Evolutionary conservation across 805 yeast species (phyloP).

Genomic region (Sporopachydermia quercuum): DNA sequence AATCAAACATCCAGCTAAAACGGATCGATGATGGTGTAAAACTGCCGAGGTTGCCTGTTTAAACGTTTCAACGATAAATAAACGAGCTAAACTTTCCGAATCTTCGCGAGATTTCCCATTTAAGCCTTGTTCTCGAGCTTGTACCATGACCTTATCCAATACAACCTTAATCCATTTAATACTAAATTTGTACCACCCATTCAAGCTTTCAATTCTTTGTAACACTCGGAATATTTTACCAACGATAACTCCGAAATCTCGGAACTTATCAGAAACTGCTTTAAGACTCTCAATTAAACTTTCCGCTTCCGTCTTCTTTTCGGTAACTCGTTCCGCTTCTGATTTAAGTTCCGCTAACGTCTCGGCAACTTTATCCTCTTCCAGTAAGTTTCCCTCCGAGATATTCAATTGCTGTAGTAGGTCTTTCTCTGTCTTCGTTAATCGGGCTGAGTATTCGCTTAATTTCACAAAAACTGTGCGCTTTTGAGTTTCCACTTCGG

Average conservation of each 20-base stretch:
- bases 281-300: constrained; percentile 41
- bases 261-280: constrained; percentile 28
- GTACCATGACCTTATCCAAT: constrained; percentile 18
- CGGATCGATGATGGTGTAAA: constrained; percentile 26
- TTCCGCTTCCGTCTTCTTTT: constrained; percentile 38
- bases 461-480: constrained; percentile 36
- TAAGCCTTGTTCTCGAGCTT: constrained; percentile 5
- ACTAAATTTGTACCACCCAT: constrained; percentile 45
- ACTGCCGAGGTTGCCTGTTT: constrained; percentile 32
- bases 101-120: constrained; percentile 5
- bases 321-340: constrained; percentile 40
- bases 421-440: constrained; percentile 41
- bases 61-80: constrained; percentile 25
- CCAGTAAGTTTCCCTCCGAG: constrained; percentile 48
- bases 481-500: constrained; percentile 52
- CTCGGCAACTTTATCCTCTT: constrained; percentile 42
- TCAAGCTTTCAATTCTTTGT: constrained; percentile 25
- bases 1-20: constrained; percentile 21
- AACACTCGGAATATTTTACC: constrained; percentile 35
- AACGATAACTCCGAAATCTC: constrained; percentile 40
- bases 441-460: constrained; percentile 39
- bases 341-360: constrained; percentile 51
- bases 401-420: constrained; percentile 43
- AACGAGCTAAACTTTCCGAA: constrained; percentile 2
- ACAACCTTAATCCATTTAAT: constrained; percentile 27